phyloP scores from a whole-genome alignment of 1,284 basidiomycete species.

The Cystodermella granulosa region DNA sequence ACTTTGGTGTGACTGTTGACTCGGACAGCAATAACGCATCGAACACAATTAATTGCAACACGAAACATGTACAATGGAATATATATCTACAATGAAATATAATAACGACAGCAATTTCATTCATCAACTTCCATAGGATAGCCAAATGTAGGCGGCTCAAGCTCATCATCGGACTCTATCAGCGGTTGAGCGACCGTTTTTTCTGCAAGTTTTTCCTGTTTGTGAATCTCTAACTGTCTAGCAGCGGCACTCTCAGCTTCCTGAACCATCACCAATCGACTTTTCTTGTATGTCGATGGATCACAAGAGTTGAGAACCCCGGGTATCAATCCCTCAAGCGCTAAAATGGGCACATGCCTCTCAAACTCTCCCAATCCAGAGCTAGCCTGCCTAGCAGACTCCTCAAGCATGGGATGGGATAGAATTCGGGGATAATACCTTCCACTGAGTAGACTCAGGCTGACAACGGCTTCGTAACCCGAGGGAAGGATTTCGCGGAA shows the following conservation, averaged over 20 bases:
- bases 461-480: constrained; percentile 61
- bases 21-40: too few relatives aligned
- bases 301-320: constrained; percentile 64
- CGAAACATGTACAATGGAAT: too few relatives aligned
- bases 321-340: constrained; percentile 61
- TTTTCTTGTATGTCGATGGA: constrained; percentile 50
- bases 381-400: constrained; percentile 40
- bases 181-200: too few relatives aligned
- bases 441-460: constrained; percentile 62
- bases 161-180: constrained; percentile 14
- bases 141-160: constrained; percentile 10
- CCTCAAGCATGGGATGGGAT: constrained; percentile 52
- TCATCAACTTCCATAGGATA: constrained; percentile 40
- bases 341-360: constrained; percentile 55
- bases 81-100: neutral
- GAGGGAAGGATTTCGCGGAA: constrained; percentile 63
- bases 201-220: constrained; percentile 34
- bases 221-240: constrained; percentile 37
- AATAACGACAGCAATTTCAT: constrained; percentile 7
- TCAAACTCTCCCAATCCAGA: constrained; percentile 35
- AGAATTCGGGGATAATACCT: constrained; percentile 70
- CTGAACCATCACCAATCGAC: constrained; percentile 51
- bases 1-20: too few relatives aligned
- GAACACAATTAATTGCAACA: too few relatives aligned
- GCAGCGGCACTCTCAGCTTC: constrained; percentile 53